Conservation (phyloP, 208 protist species). For the Trichomonas vaginalis region DNA sequence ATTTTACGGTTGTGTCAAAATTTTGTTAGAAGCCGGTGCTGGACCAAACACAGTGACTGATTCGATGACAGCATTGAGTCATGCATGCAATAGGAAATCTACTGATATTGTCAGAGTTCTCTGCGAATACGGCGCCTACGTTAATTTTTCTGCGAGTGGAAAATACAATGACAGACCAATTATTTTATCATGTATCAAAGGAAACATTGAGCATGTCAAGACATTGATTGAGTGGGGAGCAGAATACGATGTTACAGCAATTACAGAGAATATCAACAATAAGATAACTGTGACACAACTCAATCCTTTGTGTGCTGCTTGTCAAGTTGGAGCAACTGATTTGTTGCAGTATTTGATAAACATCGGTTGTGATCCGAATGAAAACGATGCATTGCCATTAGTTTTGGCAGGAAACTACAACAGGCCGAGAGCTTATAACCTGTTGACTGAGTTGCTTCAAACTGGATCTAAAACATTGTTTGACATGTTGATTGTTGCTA, state of each 20-base stretch:
- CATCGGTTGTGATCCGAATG: not conserved
- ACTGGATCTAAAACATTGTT: not conserved
- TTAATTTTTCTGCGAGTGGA: not conserved
- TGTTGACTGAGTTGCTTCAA: not conserved
- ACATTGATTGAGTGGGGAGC: not conserved
- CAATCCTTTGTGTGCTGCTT: not conserved
- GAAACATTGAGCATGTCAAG: not conserved
- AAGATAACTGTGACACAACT: no score
- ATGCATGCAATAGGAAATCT: not conserved
- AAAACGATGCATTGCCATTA: not conserved
- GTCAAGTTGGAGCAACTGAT: not conserved
- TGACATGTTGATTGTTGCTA: not conserved
- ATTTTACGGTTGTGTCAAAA: not conserved
- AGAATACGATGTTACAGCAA: not conserved
- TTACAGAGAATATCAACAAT: no score
- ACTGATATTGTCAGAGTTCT: not conserved
- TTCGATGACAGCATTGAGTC: not conserved
- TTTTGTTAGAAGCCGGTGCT: not conserved
- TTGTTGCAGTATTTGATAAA: not conserved
- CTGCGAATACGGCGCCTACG: not conserved
- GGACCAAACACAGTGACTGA: not conserved
- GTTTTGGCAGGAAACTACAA: not conserved
- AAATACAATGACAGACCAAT: not conserved
- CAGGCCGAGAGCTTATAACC: not conserved
- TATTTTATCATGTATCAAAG: not conserved